phyloP scores from a whole-genome alignment of 23 red algal genomes.

The Pyropia yezoensis region DNA sequence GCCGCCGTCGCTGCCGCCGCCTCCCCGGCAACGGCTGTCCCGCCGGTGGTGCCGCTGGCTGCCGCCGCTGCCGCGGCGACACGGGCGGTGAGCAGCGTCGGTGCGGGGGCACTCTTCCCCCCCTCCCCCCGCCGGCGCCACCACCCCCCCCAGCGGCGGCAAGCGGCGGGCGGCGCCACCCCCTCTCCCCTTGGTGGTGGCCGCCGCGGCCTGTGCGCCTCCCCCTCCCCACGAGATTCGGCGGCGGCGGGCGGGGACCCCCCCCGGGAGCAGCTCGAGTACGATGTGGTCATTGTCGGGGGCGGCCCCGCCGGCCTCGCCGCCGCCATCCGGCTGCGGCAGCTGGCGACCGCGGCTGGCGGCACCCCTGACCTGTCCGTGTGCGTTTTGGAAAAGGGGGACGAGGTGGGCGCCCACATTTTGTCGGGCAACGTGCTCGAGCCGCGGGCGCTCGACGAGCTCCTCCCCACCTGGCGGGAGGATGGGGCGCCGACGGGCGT shows the following conservation, averaged over 20 bases:
- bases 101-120: too few relatives aligned
- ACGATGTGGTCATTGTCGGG: constrained; percentile 89
- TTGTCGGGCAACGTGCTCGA: constrained; percentile 92
- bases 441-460: constrained; percentile 80
- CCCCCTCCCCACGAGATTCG: too few relatives aligned
- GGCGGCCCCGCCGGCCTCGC: constrained; percentile 89
- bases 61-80: too few relatives aligned
- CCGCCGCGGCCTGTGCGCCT: too few relatives aligned
- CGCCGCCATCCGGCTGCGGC: constrained; percentile 81
- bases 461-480: constrained; percentile 78
- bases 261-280: constrained; percentile 52
- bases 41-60: too few relatives aligned
- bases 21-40: too few relatives aligned
- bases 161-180: too few relatives aligned
- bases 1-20: too few relatives aligned
- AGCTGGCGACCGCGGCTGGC: constrained; percentile 23
- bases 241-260: constrained; percentile 1
- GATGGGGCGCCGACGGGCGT: constrained; percentile 33
- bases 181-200: too few relatives aligned
- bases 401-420: constrained; percentile 86
- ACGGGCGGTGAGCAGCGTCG: too few relatives aligned
- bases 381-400: constrained; percentile 86
- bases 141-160: too few relatives aligned
- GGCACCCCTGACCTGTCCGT: constrained; percentile 42
- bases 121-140: too few relatives aligned